Percentiles rank a stretch among this genome's conserved stretches.
Evolutionary conservation across 2,329 filamentous ascomycete species (phyloP).

Genomic region (Colletotrichum sp.): DNA sequence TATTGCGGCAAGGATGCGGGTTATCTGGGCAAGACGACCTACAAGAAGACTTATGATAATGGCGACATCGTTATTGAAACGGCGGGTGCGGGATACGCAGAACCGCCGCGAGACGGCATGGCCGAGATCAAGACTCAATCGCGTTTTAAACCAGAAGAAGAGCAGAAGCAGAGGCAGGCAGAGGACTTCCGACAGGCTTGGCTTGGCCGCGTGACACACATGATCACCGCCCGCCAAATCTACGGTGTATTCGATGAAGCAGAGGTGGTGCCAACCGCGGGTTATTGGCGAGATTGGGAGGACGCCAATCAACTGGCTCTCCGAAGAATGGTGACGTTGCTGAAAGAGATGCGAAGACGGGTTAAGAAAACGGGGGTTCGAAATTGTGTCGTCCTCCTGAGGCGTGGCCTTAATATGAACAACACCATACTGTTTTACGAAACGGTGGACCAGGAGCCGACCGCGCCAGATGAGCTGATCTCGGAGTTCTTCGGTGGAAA

Average conservation of each 20-base stretch:
- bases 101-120: conserved; percentile 14
- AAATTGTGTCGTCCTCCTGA: background rate
- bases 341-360: background rate
- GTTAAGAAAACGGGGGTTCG: background rate
- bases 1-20: background rate
- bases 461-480: background rate
- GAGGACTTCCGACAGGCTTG: conserved; percentile 28
- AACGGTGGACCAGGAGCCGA: background rate
- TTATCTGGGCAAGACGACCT: background rate
- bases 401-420: rapidly evolving
- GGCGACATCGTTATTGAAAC: background rate
- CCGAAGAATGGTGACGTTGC: background rate
- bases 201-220: conserved; percentile 30
- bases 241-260: conserved; percentile 6
- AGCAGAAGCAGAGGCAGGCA: background rate
- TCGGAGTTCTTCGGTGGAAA: background rate
- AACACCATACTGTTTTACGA: background rate
- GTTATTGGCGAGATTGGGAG: background rate
- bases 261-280: background rate
- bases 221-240: conserved; percentile 26
- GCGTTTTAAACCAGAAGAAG: background rate
- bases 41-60: background rate
- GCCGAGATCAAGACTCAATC: conserved; percentile 26
- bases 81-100: background rate
- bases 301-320: background rate